Base-by-base conservation (phyloP, 2,329 filamentous ascomycete species). In the Phaeosphaeria sp. region DNA sequence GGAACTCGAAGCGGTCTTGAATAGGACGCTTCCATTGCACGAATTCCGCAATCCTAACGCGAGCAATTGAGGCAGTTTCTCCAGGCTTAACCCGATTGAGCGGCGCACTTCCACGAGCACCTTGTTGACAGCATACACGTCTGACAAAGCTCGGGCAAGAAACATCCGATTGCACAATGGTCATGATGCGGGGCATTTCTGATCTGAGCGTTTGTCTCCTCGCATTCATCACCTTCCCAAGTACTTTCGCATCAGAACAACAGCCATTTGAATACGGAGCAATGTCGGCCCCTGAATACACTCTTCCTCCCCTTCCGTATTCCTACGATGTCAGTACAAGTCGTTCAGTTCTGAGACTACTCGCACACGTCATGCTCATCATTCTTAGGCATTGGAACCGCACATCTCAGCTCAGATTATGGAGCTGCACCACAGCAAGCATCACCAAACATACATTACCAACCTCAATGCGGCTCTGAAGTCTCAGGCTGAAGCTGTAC, bases 401-500 rank as follows among this genome's bases (percentile, higher is more conserved):
- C 85, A 87, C 79, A 92, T 93, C 80, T 91, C 89, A 33, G 82
- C 81, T 66, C 85, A 92, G 75, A 93, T 92, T 77, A 93, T 93
- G 90, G 87, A 90, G 77, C 85, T 93, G 50, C 90, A 93, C 76
- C 90, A 93, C 79, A 80, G 81, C 76, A 92, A 91, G 80, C 90
- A 93, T 76, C 90, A 93, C 78, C 88, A 91, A 72, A 84, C 90
- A 33, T 93, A 93, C 77, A 85, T 93, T 63, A 90, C 84, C 60
- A 91, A 90, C 75, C 84, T 93, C 58, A 93, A 93, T 80, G 82
- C 81, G 55, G 87, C 88, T 0, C 80, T 91, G 52, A 79, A 83
- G 69, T 82, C 84, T 15, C 88, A 90, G 62, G 79, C 82, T 51
- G 77, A 82, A 4, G 87, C 89, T 17, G 79, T 84, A 2, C 74